Evolutionary conservation across 768 basidiomycete species (phyloP), one percentile per base, ranked within the genome.

Genomic region (Phanerodontia chrysosporium): DNA sequence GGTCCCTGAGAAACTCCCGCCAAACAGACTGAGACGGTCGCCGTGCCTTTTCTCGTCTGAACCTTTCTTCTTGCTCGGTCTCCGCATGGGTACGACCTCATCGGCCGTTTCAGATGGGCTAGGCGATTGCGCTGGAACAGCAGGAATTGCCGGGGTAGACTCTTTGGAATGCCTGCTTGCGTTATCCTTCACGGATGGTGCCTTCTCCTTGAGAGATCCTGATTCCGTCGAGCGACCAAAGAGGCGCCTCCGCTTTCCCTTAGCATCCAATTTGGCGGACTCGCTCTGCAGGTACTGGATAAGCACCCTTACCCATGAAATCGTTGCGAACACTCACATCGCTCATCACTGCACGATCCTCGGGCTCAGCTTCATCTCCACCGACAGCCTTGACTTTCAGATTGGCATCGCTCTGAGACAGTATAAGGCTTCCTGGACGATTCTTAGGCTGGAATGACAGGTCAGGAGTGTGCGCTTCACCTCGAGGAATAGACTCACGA

Each of bases 21-120:
- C 90, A 67, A 97, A 96, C 66, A 96, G 85, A 66, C 92, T 94
- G 60, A 90, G 70, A n/a, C 90, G 76, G 44, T 90, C 87, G 3
- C 75, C 66, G 13, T 69, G 67, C 55, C 75, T 78, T 62, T 77
- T 78, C 2, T 64, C 75, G 53, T 89, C 87, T 16, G 74, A 49
- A 59, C 79, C 80, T 61, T 78, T 80, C 72, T 82, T 86, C 58
- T 82, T 78, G 24, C 75, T 69, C 29, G 78, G 77, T 4, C 66
- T 62, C 59, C 53, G 78, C 69, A 55, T 67, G 68, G 49, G 62
- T 21, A 57, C 27, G 36, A 32, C 21, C 56, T 46, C 63, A 25
- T 62, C 60, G 22, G 61, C 42, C 29, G 55, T 49, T 51, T 57
- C 16, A 1, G 68, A 66, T 0, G 66, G 54, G 0, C 67, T 67